Base-by-base conservation (phyloP, 495 filamentous ascomycete genomes). In the Neurospora pannonica region DNA sequence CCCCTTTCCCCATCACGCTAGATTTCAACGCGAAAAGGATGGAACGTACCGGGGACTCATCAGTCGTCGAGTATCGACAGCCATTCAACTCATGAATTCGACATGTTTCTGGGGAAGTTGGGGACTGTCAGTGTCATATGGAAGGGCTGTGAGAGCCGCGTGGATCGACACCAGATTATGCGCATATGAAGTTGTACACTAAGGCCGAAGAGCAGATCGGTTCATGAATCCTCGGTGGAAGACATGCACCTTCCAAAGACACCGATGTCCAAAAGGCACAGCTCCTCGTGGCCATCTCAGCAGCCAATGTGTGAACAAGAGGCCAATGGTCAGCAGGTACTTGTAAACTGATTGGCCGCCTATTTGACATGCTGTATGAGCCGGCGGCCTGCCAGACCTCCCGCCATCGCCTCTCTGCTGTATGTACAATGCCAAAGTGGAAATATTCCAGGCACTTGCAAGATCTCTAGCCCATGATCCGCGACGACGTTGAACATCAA, bases 401-500 rank as follows among this genome's bases (percentile, higher is more conserved):
- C 46, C 46, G 46, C 54, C 24, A 15, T 62, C 11, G 54, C 48
- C 48, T 60, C 48, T 60, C 48, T 21, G 48, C 48, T 60, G 48
- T 60, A 46, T 17, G 13, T 40, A 40, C 15, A 17, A 40, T 40
- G 39, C 17, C 40, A 42, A 43, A n/a, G n/a, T n/a, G n/a, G n/a
- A n/a, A n/a, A 21, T 60, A 5, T 60, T 60, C 11, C 48, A 67
- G 54, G 54, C 15, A 60, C 48, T 60, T 60, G 48, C 21, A 36
- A 34, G 54, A 67, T 67, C 54, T 67, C 54, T 17, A 7, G 31
- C 54, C 15, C 28, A 67, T 67, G 54, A 67, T 67, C 76, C 77
- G 76, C 77, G 78, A 81, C 77, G 76, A 75, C 76, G 73, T 60
- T 75, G 74, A 77, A 77, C 71, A 77, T 82, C 79, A 82, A 81